Conservation (phyloP, 2,329 filamentous ascomycete genomes). For the Ampelomyces quisqualis region DNA sequence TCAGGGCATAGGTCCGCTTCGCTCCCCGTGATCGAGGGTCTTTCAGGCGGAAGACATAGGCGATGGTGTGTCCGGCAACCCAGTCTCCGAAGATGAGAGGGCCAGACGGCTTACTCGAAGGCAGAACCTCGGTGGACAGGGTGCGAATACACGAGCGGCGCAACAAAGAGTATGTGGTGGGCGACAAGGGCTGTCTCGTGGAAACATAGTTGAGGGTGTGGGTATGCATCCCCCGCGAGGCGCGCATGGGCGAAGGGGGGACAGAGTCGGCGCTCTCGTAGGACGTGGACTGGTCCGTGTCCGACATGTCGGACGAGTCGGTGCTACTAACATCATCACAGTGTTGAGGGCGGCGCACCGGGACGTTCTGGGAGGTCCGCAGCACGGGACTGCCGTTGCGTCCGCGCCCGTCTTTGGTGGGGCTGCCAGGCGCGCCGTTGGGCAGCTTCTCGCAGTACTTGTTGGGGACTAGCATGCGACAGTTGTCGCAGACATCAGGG, state of each 20-base stretch:
- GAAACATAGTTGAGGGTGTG: conserved; percentile 61
- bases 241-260: conserved; percentile 48
- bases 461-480: conserved; percentile 57
- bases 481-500: conserved; percentile 59
- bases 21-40: conserved; percentile 60
- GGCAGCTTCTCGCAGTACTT: conserved; percentile 56
- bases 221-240: conserved; percentile 48
- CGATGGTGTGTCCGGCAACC: conserved; percentile 58
- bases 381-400: conserved; percentile 57
- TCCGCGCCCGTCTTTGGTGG: conserved; percentile 51
- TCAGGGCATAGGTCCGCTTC: conserved; percentile 58
- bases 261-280: conserved; percentile 40
- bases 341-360: conserved; percentile 48
- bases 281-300: conserved; percentile 43
- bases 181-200: conserved; percentile 57
- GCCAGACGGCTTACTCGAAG: conserved; percentile 57
- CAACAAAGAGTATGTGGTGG: conserved; percentile 56
- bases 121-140: conserved; percentile 58
- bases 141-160: conserved; percentile 60
- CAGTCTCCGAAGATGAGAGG: conserved; percentile 61
- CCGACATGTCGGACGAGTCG: conserved; percentile 40
- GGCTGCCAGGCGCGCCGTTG: conserved; percentile 54
- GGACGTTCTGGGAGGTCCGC: conserved; percentile 56
- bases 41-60: conserved; percentile 60
- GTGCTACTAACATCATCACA: conserved; percentile 37